Evolutionary conservation across 805 yeast genomes (phyloP).

Genomic region (Saccharomycopsis fodiens): DNA sequence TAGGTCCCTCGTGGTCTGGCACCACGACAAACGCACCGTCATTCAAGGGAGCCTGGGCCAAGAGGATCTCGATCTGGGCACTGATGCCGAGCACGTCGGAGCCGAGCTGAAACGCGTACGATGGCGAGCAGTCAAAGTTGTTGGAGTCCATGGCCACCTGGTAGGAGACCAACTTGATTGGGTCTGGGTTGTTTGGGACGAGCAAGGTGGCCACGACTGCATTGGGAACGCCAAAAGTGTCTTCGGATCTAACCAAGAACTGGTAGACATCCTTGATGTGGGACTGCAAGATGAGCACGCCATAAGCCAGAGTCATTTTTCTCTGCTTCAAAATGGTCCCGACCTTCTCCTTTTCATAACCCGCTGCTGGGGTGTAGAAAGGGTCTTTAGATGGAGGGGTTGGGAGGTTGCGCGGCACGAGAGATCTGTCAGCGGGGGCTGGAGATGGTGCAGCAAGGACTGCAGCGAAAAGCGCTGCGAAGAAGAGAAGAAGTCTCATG

Average conservation of each 20-base stretch:
- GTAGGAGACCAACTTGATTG: not conserved
- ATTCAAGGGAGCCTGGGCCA: too few species aligned
- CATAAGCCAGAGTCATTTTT: not conserved
- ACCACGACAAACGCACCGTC: not conserved
- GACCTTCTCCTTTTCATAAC: too few species aligned
- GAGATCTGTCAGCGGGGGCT: too few species aligned
- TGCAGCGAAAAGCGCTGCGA: too few species aligned
- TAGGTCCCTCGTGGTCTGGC: not conserved
- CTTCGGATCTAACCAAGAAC: not conserved
- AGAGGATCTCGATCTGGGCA: not conserved
- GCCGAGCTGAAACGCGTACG: not conserved
- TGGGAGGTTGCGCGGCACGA: too few species aligned
- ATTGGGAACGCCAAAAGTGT: not conserved
- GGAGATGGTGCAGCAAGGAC: too few species aligned
- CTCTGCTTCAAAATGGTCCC: too few species aligned
- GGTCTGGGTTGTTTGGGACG: not conserved
- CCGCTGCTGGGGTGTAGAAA: too few species aligned
- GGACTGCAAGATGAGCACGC: not conserved
- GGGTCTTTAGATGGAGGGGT: too few species aligned
- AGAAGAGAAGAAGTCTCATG: too few species aligned
- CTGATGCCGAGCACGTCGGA: not conserved
- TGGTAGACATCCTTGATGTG: not conserved
- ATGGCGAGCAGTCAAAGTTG: too few species aligned
- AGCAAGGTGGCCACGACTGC: too few species aligned
- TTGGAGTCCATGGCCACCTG: not conserved